Conservation (phyloP, 768 basidiomycete genomes). For the Serendipita vermifera region DNA sequence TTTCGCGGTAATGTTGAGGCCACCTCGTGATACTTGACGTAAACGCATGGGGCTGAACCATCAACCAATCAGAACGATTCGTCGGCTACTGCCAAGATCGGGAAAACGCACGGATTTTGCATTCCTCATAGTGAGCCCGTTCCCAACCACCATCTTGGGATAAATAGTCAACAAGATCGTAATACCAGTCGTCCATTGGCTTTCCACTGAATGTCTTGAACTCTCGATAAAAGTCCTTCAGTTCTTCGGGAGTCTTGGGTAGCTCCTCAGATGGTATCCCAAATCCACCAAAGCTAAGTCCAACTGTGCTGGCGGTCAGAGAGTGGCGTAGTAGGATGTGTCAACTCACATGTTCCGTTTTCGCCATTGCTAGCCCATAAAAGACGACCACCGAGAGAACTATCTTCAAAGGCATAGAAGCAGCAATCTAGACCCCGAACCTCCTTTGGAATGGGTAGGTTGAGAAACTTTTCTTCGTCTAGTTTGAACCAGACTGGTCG, state of each 20-base stretch:
- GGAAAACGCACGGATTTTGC: background rate
- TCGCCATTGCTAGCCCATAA: background rate
- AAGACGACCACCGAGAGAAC: background rate
- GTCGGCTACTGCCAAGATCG: background rate
- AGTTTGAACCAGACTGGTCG: background rate
- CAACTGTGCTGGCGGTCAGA: background rate
- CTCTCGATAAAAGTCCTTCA: background rate
- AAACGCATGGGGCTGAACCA: conserved; percentile 19
- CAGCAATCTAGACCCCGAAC: background rate
- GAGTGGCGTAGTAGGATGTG: background rate
- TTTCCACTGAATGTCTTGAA: background rate
- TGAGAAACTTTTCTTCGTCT: background rate
- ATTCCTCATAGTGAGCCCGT: background rate
- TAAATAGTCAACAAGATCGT: background rate
- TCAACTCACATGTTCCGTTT: background rate
- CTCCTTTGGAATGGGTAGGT: background rate
- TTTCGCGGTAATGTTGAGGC: conserved; percentile 22
- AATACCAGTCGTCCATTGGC: background rate
- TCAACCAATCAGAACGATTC: background rate
- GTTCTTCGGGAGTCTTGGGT: background rate
- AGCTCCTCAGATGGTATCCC: background rate
- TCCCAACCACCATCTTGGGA: background rate
- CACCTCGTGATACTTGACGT: conserved; percentile 21
- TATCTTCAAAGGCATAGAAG: background rate
- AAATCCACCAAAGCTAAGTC: background rate